Evolutionary conservation across 768 basidiomycete genomes (phyloP).

Genomic region (Thelephora ganbajun): DNA sequence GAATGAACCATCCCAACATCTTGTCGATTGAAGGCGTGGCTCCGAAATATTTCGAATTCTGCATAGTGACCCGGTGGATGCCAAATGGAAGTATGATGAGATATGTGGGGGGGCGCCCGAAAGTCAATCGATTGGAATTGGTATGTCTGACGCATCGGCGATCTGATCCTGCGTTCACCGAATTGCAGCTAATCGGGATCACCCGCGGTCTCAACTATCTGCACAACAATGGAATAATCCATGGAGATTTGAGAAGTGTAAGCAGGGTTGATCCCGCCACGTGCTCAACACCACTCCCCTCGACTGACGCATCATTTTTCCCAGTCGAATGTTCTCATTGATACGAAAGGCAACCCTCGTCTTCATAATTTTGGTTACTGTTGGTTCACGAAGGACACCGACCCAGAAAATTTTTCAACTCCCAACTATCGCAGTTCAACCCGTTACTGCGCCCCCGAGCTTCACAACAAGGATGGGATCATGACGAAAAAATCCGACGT

Average conservation of each 20-base stretch:
- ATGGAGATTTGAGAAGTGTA: slow-evolving; percentile 4
- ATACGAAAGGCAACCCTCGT: too few species aligned
- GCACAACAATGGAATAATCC: too few species aligned
- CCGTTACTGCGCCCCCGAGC: too few species aligned
- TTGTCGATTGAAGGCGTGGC: not conserved
- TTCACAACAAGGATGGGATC: too few species aligned
- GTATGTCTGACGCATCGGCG: not conserved
- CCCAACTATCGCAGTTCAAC: not conserved
- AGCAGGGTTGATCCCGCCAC: not conserved
- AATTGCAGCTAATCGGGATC: slow-evolving; percentile 1
- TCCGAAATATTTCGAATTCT: too few species aligned
- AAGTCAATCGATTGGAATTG: too few species aligned
- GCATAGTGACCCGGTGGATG: slow-evolving; percentile 3
- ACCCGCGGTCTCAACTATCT: slow-evolving; percentile 1
- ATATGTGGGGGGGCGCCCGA: not conserved
- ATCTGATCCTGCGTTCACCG: not conserved
- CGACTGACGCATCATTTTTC: not conserved
- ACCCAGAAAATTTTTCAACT: not conserved
- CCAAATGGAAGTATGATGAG: slow-evolving; percentile 1
- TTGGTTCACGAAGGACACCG: not conserved
- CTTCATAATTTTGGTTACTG: too few species aligned
- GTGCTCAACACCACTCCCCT: too few species aligned
- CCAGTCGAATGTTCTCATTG: too few species aligned
- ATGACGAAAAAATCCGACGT: too few species aligned
- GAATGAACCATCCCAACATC: not conserved